Evolutionary conservation across 83 land plant species (phyloP).

Genomic region (Picea engelmannii): DNA sequence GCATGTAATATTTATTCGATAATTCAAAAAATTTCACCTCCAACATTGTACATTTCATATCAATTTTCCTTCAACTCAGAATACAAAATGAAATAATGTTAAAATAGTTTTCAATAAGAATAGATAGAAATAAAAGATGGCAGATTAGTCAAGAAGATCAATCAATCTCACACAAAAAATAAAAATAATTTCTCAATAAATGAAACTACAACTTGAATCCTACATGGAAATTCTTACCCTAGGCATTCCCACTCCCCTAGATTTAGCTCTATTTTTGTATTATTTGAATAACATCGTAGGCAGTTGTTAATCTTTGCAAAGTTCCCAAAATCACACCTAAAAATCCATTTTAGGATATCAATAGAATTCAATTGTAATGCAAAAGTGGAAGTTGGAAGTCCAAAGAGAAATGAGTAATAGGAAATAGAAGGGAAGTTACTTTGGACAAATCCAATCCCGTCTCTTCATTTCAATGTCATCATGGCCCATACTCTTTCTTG

Average conservation of each 20-base stretch:
- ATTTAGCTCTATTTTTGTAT: conserved; percentile 41
- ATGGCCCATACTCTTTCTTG: too few species aligned
- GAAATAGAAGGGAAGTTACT: too few species aligned
- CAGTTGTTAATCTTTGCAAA: conserved; percentile 76
- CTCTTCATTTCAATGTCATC: too few species aligned
- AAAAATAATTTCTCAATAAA: neutral
- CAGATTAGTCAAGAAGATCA: neutral
- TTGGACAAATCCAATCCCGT: too few species aligned
- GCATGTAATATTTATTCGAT: too few species aligned
- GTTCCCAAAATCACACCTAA: conserved; percentile 79
- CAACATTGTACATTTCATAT: neutral
- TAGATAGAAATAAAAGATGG: neutral
- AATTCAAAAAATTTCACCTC: too few species aligned
- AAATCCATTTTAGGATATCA: neutral
- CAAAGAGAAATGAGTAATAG: neutral
- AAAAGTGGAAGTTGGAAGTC: conserved; percentile 2
- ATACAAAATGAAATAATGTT: neutral
- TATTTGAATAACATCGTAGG: conserved; percentile 53
- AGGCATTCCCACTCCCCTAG: too few species aligned
- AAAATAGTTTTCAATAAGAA: neutral
- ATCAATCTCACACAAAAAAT: neutral
- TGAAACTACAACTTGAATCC: too few species aligned
- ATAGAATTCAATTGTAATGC: neutral
- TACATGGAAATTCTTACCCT: too few species aligned
- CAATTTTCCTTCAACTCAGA: neutral